Evolutionary conservation across 805 yeast species (phyloP).

Genomic region (Wickerhamiella bombiphila): DNA sequence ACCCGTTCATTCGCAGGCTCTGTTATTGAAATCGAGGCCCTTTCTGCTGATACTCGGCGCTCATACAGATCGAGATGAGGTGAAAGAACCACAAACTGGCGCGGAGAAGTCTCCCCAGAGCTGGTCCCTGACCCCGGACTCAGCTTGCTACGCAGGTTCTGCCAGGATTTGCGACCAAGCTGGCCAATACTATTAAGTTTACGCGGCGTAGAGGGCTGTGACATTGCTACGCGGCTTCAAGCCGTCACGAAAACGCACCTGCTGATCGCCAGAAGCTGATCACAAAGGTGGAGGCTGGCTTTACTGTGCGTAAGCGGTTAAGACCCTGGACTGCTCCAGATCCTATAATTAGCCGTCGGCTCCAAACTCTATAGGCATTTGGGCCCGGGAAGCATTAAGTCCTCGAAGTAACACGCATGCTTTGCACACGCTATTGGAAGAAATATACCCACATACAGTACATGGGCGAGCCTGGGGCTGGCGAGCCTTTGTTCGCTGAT

Average conservation of each 20-base stretch:
- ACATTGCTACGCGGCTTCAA: too few species aligned
- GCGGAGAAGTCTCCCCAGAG: neutral
- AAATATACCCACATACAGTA: slow-evolving; percentile 79
- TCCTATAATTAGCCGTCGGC: neutral
- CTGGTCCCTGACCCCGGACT: neutral
- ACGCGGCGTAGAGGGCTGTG: neutral
- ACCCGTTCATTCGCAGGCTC: neutral
- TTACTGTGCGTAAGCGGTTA: slow-evolving; percentile 1
- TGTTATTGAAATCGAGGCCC: neutral
- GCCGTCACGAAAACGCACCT: too few species aligned
- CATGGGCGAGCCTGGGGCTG: slow-evolving; percentile 33
- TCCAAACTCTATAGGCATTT: slow-evolving; percentile 35
- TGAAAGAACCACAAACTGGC: slow-evolving; percentile 5
- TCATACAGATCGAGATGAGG: slow-evolving; percentile 3
- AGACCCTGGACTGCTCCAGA: slow-evolving; percentile 3
- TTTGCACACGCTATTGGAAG: slow-evolving; percentile 79
- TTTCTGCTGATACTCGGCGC: neutral
- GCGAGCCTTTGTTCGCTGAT: slow-evolving; percentile 9
- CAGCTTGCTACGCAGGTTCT: slow-evolving; percentile 5
- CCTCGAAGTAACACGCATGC: slow-evolving; percentile 86
- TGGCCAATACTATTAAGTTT: neutral
- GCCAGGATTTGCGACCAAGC: slow-evolving; percentile 8
- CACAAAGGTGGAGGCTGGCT: slow-evolving; percentile 4
- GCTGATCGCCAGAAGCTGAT: too few species aligned
- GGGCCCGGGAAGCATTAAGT: slow-evolving; percentile 63